Percentiles rank a stretch among this genome's conserved stretches.
These are phyloP conservation scores for Komagataella mondaviorum DNA, from an alignment of 805 yeast species.

Conservation along the genomic window DNA sequence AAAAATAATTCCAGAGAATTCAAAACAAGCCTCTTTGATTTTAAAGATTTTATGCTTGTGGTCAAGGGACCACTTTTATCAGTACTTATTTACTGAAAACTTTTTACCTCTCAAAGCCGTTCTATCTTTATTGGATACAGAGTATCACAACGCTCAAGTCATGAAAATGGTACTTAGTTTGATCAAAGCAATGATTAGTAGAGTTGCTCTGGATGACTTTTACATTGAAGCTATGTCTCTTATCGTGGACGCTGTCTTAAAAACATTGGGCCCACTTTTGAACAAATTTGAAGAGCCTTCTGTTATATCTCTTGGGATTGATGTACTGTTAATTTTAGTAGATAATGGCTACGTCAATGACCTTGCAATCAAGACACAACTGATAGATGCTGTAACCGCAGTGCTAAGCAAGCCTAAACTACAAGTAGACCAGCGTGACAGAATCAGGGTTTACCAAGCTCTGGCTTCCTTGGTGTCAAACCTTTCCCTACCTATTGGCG, in stretches of 20 bases:
- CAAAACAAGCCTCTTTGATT: conserved; percentile 73
- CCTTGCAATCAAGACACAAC: conserved; percentile 32
- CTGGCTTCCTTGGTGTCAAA: conserved; percentile 40
- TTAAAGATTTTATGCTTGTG: conserved; percentile 58
- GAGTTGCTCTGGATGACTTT: conserved; percentile 23
- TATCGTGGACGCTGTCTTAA: conserved; percentile 44
- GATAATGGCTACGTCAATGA: conserved; percentile 46
- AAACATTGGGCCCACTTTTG: conserved; percentile 35
- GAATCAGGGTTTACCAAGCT: conserved; percentile 42
- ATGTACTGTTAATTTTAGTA: conserved; percentile 35
- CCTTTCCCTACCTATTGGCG: conserved; percentile 38
- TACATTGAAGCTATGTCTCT: conserved; percentile 37
- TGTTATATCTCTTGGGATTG: conserved; percentile 37
- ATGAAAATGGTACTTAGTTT: conserved; percentile 41
- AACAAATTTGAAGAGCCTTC: conserved; percentile 25
- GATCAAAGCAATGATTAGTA: conserved; percentile 29
- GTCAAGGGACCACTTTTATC: conserved; percentile 26
- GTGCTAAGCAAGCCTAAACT: conserved; percentile 46
- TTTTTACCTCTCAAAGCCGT: conserved; percentile 41
- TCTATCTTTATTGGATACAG: conserved; percentile 36
- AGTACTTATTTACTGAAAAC: conserved; percentile 43
- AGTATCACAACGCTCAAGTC: conserved; percentile 57
- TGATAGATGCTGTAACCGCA: conserved; percentile 43
- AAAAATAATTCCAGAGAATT: conserved; percentile 61
- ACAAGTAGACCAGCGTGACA: conserved; percentile 37